Base-by-base conservation (phyloP, 2,329 filamentous ascomycete species). In the Diplodia corticola region DNA sequence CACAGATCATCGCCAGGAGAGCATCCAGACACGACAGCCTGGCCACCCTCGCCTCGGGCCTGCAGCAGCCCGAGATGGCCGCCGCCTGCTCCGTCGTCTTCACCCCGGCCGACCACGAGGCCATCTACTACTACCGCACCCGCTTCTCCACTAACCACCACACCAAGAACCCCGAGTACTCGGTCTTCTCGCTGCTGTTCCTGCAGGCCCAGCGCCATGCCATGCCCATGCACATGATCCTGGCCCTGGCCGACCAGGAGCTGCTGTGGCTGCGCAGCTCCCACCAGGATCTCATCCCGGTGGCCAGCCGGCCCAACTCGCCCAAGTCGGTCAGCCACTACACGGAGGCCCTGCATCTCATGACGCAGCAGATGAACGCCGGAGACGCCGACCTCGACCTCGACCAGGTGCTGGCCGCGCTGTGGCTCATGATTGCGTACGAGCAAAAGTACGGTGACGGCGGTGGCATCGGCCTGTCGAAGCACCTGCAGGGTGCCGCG, bases 401-500 rank as follows among this genome's bases (percentile, higher is more conserved):
- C 2, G 75, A 77, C 55, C 69, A 70, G 0, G 72, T 78, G 26
- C 71, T 71, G 15, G 74, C 76, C 1, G 71, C 73, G 0, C 60
- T 78, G 6, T 79, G 76, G 68, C 67, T 79, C 10, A 78, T 79
- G 75, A 71, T 79, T 1, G 50, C 76, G 2, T 79, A 78, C 40
- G 77, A 79, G 68, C 77, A 79, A 64, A 77, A 77, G 37, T 77
- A 74, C 40, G 77, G 77, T n/a, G 77, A 79, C 17, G 70, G 71
- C 0, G 69, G 67, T 12, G 75, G 76, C 22, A 70, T 68, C 7
- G 75, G 76, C 1, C 68, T 75, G 37, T 64, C 71, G 2, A 75
- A 76, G 22, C 77, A 79, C 59, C 70, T 78, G 4, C 71, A 70
- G 20, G 77, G 76, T 0, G 72, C 76, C 3, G 71, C 75, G 3